Evolutionary conservation across 2,329 filamentous ascomycete genomes (phyloP).

Genomic region (Aureobasidium mangrovei): DNA sequence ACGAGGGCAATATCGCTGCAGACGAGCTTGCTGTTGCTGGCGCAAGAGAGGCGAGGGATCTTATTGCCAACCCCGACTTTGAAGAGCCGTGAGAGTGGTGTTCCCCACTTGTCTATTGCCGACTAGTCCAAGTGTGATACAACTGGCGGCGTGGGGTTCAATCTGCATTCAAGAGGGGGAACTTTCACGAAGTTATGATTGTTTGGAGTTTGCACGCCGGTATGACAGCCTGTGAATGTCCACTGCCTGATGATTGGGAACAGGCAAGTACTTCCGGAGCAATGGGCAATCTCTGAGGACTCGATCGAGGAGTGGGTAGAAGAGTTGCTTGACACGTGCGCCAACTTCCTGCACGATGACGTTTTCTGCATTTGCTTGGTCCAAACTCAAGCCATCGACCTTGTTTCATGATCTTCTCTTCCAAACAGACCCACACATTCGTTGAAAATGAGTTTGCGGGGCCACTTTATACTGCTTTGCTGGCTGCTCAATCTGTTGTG

Average conservation of each 20-base stretch:
- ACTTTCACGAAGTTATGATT: constrained; percentile 5
- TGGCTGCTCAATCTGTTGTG: background rate
- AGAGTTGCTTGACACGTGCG: too few relatives aligned
- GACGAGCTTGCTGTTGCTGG: constrained; percentile 67
- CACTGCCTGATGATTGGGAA: background rate
- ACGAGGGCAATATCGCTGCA: constrained; percentile 69
- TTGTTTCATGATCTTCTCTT: too few relatives aligned
- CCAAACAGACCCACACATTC: too few relatives aligned
- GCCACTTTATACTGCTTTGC: too few relatives aligned
- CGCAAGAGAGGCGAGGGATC: constrained; percentile 35
- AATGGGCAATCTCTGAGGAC: too few relatives aligned
- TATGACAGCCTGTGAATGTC: background rate
- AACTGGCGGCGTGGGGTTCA: constrained; percentile 3
- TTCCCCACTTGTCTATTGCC: background rate
- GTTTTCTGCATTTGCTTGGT: too few relatives aligned
- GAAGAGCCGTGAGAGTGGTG: constrained; percentile 1
- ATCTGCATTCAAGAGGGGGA: constrained; percentile 6
- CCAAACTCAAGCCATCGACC: too few relatives aligned
- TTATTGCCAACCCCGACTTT: constrained; percentile 3
- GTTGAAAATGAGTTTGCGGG: too few relatives aligned
- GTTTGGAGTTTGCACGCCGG: background rate
- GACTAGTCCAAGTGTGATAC: too few relatives aligned
- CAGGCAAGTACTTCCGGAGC: too few relatives aligned
- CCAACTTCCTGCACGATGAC: too few relatives aligned
- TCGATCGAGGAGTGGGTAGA: too few relatives aligned